Evolutionary conservation across 179 eudicot genomes (phyloP).

Genomic region (Spergularia azorica): DNA sequence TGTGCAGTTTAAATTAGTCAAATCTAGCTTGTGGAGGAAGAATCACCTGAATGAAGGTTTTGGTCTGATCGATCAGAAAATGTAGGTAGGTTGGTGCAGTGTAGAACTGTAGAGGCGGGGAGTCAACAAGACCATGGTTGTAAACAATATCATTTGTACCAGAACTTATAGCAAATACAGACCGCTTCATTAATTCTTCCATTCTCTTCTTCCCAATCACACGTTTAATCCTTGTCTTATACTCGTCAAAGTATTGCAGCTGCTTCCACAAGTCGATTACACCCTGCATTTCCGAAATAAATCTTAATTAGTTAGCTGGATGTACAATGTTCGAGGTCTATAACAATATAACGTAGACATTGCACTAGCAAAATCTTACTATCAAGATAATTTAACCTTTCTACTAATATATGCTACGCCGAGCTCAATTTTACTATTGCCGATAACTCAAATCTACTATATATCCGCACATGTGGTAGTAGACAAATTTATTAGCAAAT

Average conservation of each 20-base stretch:
- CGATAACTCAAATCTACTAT: no score
- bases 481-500: no score
- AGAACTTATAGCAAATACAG: conserved; percentile 50
- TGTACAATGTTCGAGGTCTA: no score
- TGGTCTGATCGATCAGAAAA: conserved; percentile 31
- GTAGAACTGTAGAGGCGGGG: conserved; percentile 18
- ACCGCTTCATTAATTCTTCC: conserved; percentile 31
- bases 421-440: no score
- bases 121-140: conserved; percentile 24
- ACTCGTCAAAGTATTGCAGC: conserved; percentile 62
- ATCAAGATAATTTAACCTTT: no score
- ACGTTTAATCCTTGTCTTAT: conserved; percentile 40
- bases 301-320: not conserved
- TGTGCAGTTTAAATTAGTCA: no score
- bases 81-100: conserved; percentile 40
- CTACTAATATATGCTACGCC: no score
- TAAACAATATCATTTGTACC: conserved; percentile 64
- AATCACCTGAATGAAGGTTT: conserved; percentile 51
- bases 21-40: no score
- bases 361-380: no score
- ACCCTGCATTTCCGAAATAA: conserved; percentile 34
- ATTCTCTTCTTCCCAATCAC: conserved; percentile 47
- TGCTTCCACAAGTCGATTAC: conserved; percentile 49
- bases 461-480: no score
- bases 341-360: no score